Evolutionary conservation across 2,329 filamentous ascomycete genomes (phyloP), one percentile per base, ranked within the genome.

Genomic region (Cadophora luteo-olivacea): DNA sequence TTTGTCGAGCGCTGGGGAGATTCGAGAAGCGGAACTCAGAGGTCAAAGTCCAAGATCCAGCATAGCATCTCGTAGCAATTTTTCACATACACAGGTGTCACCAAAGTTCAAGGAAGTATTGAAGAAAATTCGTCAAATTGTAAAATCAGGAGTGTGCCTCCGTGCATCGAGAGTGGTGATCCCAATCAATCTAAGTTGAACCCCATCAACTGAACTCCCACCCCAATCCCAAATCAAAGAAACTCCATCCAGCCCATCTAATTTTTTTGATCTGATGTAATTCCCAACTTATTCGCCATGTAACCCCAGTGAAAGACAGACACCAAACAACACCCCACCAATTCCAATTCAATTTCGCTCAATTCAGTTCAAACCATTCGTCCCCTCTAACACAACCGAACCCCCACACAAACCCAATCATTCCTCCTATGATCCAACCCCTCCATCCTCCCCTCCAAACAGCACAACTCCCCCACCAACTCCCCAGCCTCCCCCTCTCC

Each of bases 391-490:
- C 67, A 70, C 49, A 71, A 65, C 33, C 62, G 68, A 25, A 71
- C 65, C 4, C 67, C 69, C n/a, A 55, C 63, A 45, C 65, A 67
- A 24, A 64, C 36, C 71, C 69, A 72, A 65, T 71, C 71, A 38
- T 48, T 60, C 57, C 65, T 58, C n/a, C 65, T 58, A 25, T 65
- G 60, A 61, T 72, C 67, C 41, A 68, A 51, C 24, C 65, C 61
- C 24, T 70, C 68, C 71, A 72, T 72, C 45, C 62, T 63, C 9
- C 71, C 71, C 52, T 72, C 71, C n/a, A 71, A 54, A 33, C 32
- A 60, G 54, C 69, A 72, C 61, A 72, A 45, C 61, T 58, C 52
- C 24, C 61, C 54, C 16, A 55, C 61, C 38, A 41, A 66, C 48
- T 57, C 29, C 65, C 61, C 55, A 45, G 16, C 61, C 51, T 66